A percentile compares a stretch with the other conserved stretches of the same genome.
Evolutionary conservation across 2,329 filamentous ascomycete species (phyloP).

Genomic region (Sporothrix sp.): DNA sequence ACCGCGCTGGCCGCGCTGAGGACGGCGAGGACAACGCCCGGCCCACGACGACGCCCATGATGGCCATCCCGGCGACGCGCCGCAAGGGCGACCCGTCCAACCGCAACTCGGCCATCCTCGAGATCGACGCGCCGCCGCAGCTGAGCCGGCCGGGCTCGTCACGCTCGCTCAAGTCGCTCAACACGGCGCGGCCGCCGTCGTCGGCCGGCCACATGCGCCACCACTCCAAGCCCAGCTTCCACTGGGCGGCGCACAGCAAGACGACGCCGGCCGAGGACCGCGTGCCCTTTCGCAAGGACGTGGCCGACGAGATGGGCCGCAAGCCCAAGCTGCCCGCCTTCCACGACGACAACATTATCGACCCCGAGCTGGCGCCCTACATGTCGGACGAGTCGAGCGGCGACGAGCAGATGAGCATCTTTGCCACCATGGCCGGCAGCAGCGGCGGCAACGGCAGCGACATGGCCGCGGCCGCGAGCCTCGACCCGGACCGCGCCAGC

Average conservation of each 20-base stretch:
- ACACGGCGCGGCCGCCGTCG: constrained; percentile 62
- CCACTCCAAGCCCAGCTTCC: constrained; percentile 76
- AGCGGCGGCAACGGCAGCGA: too few species aligned
- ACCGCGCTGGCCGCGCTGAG: constrained; percentile 32
- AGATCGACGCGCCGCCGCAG: constrained; percentile 77
- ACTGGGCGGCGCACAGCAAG: constrained; percentile 66
- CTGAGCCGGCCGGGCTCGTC: constrained; percentile 89
- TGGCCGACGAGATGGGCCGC: constrained; percentile 54
- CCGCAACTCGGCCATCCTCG: constrained; percentile 76
- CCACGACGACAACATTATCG: constrained; percentile 96
- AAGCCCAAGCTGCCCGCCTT: constrained; percentile 75
- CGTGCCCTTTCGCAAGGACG: constrained; percentile 73
- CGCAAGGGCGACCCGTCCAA: constrained; percentile 61
- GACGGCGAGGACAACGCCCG: constrained; percentile 40
- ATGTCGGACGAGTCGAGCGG: constrained; percentile 94
- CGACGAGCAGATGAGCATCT: constrained; percentile 82
- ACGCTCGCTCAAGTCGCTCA: constrained; percentile 69
- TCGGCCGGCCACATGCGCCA: constrained; percentile 74
- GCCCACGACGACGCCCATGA: constrained; percentile 57
- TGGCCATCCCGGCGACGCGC: constrained; percentile 58
- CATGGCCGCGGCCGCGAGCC: constrained; percentile 51
- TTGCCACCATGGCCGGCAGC: constrained; percentile 63
- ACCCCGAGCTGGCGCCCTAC: constrained; percentile 88
- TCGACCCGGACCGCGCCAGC: constrained; percentile 64
- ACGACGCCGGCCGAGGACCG: constrained; percentile 66